Base-by-base conservation (phyloP, 495 filamentous ascomycete genomes). In the Rhypophila decipiens region DNA sequence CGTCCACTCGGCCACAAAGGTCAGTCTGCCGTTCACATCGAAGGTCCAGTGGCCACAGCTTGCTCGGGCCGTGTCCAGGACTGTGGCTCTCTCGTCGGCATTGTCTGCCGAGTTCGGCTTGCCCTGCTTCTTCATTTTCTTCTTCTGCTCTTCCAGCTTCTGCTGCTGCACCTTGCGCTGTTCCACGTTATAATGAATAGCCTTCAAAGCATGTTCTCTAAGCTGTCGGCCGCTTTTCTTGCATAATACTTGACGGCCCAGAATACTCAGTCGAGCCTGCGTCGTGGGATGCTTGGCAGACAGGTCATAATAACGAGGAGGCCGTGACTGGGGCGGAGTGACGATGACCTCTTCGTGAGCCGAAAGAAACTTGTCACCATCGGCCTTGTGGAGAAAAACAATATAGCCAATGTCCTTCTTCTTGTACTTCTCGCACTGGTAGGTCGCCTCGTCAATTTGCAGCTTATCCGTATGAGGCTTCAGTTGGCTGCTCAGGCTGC, bases 31-130 rank as follows among this genome's bases (percentile, higher is more conserved):
- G 1, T 60, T 44, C 2, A 49, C 23, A n/a, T n/a, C n/a, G 40
- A 77, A 80, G 24, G 56, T 54, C 57, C 73, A 75, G 43, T 74
- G 62, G 2, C 81, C 80, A 53, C 77, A 83, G 10, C 62, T 68
- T n/a, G n/a, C n/a, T n/a, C n/a, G n/a, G n/a, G n/a, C n/a, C 5
- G 76, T 24, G 15, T 42, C 38, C 4, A 33, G 17, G 24, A 67
- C 44, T 0, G 59, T 37, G 24, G 79, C 72, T 10, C 18, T 35
- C 7, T 63, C 46, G 2, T 42, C 44, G 2, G 33, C 1, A 1
- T 39, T 20, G 23, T 50, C 42, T 2, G 41, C 38, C 9, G 37
- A 34, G 13, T 59, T 46, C 3, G 39, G 24, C 12, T 56, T 23
- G 2, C 36, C 35, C 2, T 39, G 51, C 1, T 13, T 24, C 22